Evolutionary conservation across 1,139 yeast species (phyloP).

Genomic region (Nakaseomyces sp.): DNA sequence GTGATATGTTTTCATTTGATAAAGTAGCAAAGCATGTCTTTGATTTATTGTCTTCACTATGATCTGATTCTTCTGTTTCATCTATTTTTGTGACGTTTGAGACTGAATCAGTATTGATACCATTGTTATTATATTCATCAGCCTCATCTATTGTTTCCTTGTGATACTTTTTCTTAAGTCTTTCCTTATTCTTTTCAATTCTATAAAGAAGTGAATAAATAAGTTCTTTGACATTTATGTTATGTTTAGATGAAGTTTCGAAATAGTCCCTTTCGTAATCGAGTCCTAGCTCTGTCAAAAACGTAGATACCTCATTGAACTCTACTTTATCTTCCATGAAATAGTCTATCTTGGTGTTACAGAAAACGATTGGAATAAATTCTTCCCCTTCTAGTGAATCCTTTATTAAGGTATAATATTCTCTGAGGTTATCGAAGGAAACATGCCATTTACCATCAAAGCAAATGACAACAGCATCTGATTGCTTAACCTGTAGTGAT

Average conservation of each 20-base stretch:
- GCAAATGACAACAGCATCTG: constrained; percentile 16
- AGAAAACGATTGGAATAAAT: neutral
- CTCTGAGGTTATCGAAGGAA: constrained; percentile 4
- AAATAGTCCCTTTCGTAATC: constrained; percentile 4
- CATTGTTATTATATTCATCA: neutral
- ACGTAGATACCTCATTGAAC: neutral
- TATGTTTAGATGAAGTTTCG: constrained; percentile 5
- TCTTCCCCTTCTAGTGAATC: neutral
- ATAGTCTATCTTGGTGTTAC: constrained; percentile 3
- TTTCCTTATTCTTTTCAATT: constrained; percentile 9
- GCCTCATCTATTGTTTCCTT: neutral
- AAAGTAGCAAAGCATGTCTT: neutral
- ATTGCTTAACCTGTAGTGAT: constrained; percentile 11
- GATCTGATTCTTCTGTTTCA: neutral
- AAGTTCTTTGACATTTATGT: neutral
- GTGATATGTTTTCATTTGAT: neutral
- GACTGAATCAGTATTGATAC: neutral
- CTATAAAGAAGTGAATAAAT: constrained; percentile 8
- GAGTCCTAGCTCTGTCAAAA: neutral
- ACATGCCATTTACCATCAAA: constrained; percentile 10
- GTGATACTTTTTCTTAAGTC: neutral
- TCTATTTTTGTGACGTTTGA: neutral
- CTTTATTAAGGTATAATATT: neutral
- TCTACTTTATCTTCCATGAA: constrained; percentile 4
- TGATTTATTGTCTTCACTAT: neutral